phyloP scores from a whole-genome alignment of 2,329 filamentous ascomycete species.

The Phaeosphaeria sp. region DNA sequence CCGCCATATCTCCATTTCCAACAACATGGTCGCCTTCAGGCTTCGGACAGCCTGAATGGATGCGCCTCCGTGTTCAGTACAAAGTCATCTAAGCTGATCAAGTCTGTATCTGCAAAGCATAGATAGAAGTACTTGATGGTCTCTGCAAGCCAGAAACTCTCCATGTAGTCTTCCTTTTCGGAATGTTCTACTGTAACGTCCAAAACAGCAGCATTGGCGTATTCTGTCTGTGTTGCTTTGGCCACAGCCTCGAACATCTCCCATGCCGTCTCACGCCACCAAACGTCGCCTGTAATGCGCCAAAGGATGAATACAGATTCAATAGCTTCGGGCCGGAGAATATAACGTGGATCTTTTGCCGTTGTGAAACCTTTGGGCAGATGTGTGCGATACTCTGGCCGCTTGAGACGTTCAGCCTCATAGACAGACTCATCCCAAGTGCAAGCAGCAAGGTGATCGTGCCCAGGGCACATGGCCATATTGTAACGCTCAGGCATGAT shows the following conservation, averaged over 20 bases:
- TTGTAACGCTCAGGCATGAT: conserved; percentile 67
- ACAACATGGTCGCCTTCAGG: background rate
- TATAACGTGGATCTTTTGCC: conserved; percentile 52
- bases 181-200: conserved; percentile 47
- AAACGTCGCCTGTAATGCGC: conserved; percentile 61
- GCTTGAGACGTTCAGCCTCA: conserved; percentile 41
- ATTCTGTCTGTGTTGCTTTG: conserved; percentile 47
- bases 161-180: conserved; percentile 51
- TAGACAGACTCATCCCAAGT: conserved; percentile 60
- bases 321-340: conserved; percentile 61
- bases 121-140: conserved; percentile 58
- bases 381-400: conserved; percentile 30
- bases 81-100: conserved; percentile 55
- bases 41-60: conserved; percentile 43
- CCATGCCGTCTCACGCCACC: conserved; percentile 52
- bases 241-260: conserved; percentile 53
- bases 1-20: background rate
- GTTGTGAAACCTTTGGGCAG: conserved; percentile 51
- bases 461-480: conserved; percentile 56
- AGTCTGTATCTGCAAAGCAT: conserved; percentile 51
- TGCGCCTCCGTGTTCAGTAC: conserved; percentile 58
- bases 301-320: conserved; percentile 66
- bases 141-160: conserved; percentile 58
- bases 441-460: conserved; percentile 45
- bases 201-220: conserved; percentile 53